Evolutionary conservation across 371 early-diverging fungal genomes (phyloP), one percentile per base, ranked within the genome.

Genomic region (Mucor ambiguus): DNA sequence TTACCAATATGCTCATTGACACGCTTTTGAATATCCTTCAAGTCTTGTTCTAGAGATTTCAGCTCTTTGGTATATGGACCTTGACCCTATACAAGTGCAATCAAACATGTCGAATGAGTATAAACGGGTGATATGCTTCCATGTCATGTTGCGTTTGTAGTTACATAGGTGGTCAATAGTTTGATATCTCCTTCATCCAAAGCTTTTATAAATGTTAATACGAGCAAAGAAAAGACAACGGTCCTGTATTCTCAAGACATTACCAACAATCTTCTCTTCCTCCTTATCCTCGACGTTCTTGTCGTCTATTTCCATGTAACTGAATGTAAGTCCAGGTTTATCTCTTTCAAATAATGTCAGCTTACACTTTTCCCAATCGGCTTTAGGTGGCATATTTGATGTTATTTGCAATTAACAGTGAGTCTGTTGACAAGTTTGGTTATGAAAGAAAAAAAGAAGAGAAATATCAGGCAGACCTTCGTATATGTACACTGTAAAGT

Each of bases 161-260:
- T 75, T 89, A 91, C 95, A 72, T 96, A 96, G 22, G 95, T 93
- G 72, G 95, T 95, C 20, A 96, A 86, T 33, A 98, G 81, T 44
- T 96, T 96, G 75, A 98, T 98, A 80, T 98, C 99, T 67, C 93
- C 95, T 72, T 95, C 98, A 78, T 98, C 99, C 70, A 98, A 89
- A 59, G 93, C 95, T 84, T 62, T 14, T 32, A 66, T 35, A 64
- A 38, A 60, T 44, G 26, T 30, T 32, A 32, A 38, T 20, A 48
- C 2, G 58, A 63, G 56, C 29, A 46, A 18, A 37, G 7, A 32
- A 38, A 61, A 38, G 24, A 1, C 2, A 10, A 20, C 24, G 3
- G 16, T 4, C 41, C 2, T 56, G 33, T 18, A 3, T 32, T 32
- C 18, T 18, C 33, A 32, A 18, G 33, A 20, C 33, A 33, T 56